Evolutionary conservation across 805 yeast genomes (phyloP), one percentile per base, ranked within the genome.

Genomic region (Jamesozyma hellenica): DNA sequence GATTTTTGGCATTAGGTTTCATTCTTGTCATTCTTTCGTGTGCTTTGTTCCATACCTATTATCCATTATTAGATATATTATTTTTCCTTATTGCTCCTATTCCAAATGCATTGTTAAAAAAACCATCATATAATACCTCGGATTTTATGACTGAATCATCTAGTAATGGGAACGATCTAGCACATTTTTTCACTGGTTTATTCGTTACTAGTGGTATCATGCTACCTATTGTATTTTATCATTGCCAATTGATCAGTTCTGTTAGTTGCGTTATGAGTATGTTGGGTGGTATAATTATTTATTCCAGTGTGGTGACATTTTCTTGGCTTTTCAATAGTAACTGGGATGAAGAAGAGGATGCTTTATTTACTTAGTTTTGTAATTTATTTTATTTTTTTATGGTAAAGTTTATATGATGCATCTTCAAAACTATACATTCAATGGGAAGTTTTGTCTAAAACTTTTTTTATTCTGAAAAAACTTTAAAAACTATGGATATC

Each of bases 21-120:
- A 73, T 92, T 28, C 67, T 92, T 47, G 86, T 88, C 33, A 83
- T 90, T 19, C 68, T 92, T 27, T 86, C 95, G 34, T 87, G 95
- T 38, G 90, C 92, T 2, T 68, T 92, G 11, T 85, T 76, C 65
- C 82, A 84, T 35, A 87, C 86, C 60, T 92, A 96, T 94, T 77
- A 81, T 53, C 97, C 98, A 28, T 70, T 90, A 42, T 71, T 80
- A 29, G 85, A 82, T 48, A 71, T 75, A 27, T 76, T 77, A 14
- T 66, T 82, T 46, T 81, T 81, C 57, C 66, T 76, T 30, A 44
- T 78, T 31, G 88, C 92, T 3, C 88, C 87, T 28, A 41, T 81
- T 28, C 94, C 94, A 4, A 78, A 80, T 44, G 69, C 80, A 9
- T 46, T 80, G 7, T 74, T 79, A 43, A 64, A 70, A 28, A 61